Conservation (phyloP, 2,329 filamentous ascomycete genomes). For the Immersiporthe knoxdaviesiana region DNA sequence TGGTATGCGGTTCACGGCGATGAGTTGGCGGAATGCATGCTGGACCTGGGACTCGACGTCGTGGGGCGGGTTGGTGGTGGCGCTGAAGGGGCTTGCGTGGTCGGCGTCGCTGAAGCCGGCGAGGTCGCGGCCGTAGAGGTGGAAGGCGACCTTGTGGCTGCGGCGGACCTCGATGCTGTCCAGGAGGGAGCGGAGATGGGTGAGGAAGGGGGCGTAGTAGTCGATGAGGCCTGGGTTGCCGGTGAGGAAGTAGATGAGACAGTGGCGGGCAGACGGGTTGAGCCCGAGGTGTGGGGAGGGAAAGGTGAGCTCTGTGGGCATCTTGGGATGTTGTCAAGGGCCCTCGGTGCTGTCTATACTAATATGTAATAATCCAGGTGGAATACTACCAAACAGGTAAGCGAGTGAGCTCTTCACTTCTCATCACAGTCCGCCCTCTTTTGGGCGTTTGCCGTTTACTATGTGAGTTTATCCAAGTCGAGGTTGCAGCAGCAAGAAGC, state of each 20-base stretch:
- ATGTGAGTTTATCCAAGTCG: not conserved
- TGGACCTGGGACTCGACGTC: conserved; percentile 59
- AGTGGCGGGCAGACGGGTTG: conserved; percentile 32
- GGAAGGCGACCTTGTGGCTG: conserved; percentile 44
- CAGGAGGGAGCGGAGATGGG: conserved; percentile 57
- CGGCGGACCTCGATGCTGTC: conserved; percentile 42
- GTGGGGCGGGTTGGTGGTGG: conserved; percentile 47
- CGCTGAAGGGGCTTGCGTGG: conserved; percentile 48
- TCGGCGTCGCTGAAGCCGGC: conserved; percentile 61
- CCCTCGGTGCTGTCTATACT: not conserved
- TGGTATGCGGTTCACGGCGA: conserved; percentile 39
- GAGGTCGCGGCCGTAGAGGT: conserved; percentile 62
- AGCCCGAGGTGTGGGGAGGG: conserved; percentile 25
- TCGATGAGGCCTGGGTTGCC: conserved; percentile 77
- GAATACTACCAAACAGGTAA: too few species aligned
- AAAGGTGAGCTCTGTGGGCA: conserved; percentile 21
- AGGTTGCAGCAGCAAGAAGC: not conserved
- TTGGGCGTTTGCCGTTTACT: not conserved
- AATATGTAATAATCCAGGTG: not conserved
- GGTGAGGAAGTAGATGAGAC: conserved; percentile 71
- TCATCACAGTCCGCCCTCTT: not conserved
- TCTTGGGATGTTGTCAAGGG: not conserved
- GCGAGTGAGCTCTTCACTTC: not conserved
- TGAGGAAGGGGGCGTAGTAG: conserved; percentile 73
- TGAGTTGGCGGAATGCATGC: conserved; percentile 42